phyloP scores from a whole-genome alignment of 73 alveolate genomes.

The Blepharisma stoltei region DNA sequence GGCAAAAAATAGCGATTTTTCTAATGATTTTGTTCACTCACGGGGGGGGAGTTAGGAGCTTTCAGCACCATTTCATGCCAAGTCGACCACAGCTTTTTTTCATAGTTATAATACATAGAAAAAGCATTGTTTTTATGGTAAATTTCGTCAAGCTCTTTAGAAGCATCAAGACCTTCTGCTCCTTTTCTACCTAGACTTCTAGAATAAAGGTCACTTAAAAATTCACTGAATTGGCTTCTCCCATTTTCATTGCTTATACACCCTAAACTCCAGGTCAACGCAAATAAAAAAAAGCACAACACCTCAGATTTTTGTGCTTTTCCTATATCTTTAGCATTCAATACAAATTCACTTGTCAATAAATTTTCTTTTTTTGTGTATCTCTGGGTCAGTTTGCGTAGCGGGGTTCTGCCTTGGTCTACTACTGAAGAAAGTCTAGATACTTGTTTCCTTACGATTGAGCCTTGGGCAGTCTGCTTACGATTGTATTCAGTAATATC shows the following conservation, averaged over 20 bases:
- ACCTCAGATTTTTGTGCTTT: neutral
- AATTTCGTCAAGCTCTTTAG: conserved; percentile 20
- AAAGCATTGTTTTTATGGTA: conserved; percentile 20
- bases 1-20: too few relatives aligned
- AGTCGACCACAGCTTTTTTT: conserved; percentile 47
- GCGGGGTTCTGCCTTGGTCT: neutral
- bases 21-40: too few relatives aligned
- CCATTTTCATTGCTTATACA: conserved; percentile 89
- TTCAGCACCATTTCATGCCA: conserved; percentile 33
- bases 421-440: neutral
- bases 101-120: neutral
- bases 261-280: conserved; percentile 93
- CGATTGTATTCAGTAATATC: conserved; percentile 68
- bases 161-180: conserved; percentile 73
- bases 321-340: neutral
- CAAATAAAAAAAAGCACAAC: conserved; percentile 43
- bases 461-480: conserved; percentile 35
- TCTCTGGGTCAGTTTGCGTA: neutral
- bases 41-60: too few relatives aligned
- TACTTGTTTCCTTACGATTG: neutral
- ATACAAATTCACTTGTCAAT: neutral
- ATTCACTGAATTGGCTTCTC: conserved; percentile 74
- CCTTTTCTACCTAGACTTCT: conserved; percentile 89
- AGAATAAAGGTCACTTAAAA: conserved; percentile 66
- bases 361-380: neutral